Evolutionary conservation across 345 rosid species (phyloP).

Genomic region (Sonneratia alba): DNA sequence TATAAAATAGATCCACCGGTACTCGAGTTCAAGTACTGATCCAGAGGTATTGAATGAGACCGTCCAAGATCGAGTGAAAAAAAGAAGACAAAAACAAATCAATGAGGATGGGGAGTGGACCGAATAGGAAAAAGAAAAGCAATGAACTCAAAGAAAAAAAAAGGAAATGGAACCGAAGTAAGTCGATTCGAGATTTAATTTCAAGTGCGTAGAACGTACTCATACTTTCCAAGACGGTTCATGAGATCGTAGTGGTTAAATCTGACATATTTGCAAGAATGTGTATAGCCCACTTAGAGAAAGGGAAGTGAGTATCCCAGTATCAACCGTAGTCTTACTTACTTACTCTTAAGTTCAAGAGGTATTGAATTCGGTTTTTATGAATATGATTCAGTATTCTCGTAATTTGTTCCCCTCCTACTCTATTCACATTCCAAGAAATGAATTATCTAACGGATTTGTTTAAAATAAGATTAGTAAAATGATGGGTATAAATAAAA

Average conservation of each 20-base stretch:
- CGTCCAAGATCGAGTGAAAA: not conserved
- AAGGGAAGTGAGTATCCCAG: no score
- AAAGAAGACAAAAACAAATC: not conserved
- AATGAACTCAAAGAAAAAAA: no score
- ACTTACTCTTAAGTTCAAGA: no score
- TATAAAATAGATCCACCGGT: not conserved
- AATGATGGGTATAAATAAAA: not conserved
- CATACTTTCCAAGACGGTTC: not conserved
- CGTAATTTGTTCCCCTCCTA: no score
- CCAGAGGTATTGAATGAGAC: not conserved
- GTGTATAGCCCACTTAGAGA: no score
- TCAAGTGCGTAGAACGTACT: not conserved
- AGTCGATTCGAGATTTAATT: no score
- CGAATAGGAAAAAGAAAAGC: not conserved
- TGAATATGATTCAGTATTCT: no score
- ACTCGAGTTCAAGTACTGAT: not conserved
- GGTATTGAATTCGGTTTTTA: no score
- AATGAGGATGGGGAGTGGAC: not conserved
- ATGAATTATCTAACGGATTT: not conserved
- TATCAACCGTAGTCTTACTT: no score
- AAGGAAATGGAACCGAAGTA: not conserved
- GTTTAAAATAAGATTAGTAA: not conserved
- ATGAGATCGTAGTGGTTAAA: no score
- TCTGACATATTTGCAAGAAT: no score
- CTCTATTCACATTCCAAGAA: no score